Conservation (phyloP, 2,329 filamentous ascomycete genomes). For the Xylariaceae sp. region DNA sequence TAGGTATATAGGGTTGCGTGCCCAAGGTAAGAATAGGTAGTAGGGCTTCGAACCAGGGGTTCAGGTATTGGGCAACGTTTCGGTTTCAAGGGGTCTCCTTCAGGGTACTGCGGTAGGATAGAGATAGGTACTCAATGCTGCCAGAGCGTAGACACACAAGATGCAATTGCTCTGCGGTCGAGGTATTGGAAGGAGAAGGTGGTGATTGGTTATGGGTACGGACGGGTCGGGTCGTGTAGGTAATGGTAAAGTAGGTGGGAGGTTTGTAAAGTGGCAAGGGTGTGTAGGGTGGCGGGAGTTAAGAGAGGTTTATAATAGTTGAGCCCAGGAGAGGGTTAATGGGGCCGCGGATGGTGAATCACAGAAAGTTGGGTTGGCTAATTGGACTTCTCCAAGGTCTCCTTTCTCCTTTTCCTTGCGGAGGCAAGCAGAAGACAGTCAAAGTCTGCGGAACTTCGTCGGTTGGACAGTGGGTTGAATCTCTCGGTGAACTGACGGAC, state of each 20-base stretch:
- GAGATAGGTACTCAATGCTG: too few relatives aligned
- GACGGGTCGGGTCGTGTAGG: not conserved
- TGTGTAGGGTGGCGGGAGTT: conserved; percentile 1
- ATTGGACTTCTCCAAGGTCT: conserved; percentile 30
- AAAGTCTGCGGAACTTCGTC: conserved; percentile 61
- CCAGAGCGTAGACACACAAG: too few relatives aligned
- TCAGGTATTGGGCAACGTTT: too few relatives aligned
- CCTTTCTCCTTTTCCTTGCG: conserved; percentile 20
- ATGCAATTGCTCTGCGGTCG: too few relatives aligned
- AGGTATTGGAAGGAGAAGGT: too few relatives aligned
- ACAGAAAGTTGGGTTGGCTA: conserved; percentile 28
- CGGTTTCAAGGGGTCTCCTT: too few relatives aligned
- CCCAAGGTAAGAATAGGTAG: too few relatives aligned
- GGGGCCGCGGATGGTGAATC: conserved; percentile 20
- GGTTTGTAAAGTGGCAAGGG: not conserved
- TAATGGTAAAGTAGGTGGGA: not conserved
- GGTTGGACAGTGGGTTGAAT: conserved; percentile 54
- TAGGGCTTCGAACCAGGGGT: too few relatives aligned
- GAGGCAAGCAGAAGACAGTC: conserved; percentile 38
- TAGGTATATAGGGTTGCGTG: conserved; percentile 3
- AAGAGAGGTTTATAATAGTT: conserved; percentile 9
- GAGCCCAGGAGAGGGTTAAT: conserved; percentile 10
- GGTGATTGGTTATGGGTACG: not conserved
- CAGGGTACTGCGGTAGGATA: not conserved
- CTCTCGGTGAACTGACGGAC: conserved; percentile 82